phyloP scores from a whole-genome alignment of 257 asterid genomes.

The Scutellaria minor region DNA sequence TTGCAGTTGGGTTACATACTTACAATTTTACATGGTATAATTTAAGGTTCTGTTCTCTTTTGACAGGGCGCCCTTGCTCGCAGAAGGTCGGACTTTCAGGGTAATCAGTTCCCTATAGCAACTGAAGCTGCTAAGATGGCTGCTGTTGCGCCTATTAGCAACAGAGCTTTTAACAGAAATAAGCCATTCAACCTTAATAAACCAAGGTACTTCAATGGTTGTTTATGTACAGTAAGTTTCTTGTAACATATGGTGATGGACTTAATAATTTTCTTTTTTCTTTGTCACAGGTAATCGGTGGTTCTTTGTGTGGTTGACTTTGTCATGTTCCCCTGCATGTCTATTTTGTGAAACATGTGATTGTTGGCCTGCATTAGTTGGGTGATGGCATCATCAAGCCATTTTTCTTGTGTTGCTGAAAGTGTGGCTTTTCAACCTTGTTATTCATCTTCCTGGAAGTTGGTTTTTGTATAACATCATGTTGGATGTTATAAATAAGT shows the following conservation, averaged over 20 bases:
- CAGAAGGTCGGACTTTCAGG: slow-evolving; percentile 77
- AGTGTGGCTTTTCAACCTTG: slow-evolving; percentile 27
- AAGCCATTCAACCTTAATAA: slow-evolving; percentile 55
- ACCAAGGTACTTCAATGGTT: slow-evolving; percentile 58
- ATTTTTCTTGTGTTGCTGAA: slow-evolving; percentile 24
- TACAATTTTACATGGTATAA: too few species aligned
- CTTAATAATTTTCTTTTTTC: too few species aligned
- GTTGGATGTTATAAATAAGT: slow-evolving; percentile 23
- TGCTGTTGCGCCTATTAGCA: slow-evolving; percentile 64
- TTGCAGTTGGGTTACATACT: background rate
- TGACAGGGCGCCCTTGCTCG: slow-evolving; percentile 85
- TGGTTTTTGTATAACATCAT: slow-evolving; percentile 32
- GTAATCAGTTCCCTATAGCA: slow-evolving; percentile 73
- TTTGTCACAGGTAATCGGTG: slow-evolving; percentile 59
- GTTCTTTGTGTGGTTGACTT: slow-evolving; percentile 44
- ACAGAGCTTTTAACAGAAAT: slow-evolving; percentile 55
- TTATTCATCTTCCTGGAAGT: slow-evolving; percentile 33
- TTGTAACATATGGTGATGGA: slow-evolving; percentile 21
- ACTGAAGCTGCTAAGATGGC: slow-evolving; percentile 82
- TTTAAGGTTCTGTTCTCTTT: slow-evolving; percentile 3
- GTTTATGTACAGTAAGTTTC: background rate
- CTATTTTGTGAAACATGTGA: slow-evolving; percentile 38
- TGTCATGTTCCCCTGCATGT: slow-evolving; percentile 46
- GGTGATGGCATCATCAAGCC: slow-evolving; percentile 35
- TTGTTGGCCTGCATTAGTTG: slow-evolving; percentile 35